Evolutionary conservation across 116 monocot genomes (phyloP).

Genomic region (Cymodocea nodosa): DNA sequence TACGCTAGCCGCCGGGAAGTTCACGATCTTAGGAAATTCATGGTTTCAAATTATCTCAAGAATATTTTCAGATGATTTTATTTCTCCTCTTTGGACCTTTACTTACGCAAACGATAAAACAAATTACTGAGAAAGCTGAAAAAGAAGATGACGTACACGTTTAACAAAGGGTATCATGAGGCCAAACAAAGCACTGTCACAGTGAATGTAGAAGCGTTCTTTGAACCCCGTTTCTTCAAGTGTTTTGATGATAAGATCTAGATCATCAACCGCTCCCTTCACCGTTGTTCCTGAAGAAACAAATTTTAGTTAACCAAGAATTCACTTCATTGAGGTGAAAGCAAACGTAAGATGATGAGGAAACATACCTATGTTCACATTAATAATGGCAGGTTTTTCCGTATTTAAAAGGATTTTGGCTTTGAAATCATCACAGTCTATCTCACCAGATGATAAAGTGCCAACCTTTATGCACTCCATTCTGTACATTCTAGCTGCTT

Average conservation of each 20-base stretch:
- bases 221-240: conserved; percentile 71
- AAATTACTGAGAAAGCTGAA: too few species aligned
- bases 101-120: too few species aligned
- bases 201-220: conserved; percentile 84
- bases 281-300: conserved; percentile 80
- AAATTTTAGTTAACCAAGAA: not conserved
- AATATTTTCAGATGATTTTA: too few species aligned
- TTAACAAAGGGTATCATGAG: conserved; percentile 98
- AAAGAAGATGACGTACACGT: conserved; percentile 29
- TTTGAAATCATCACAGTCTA: conserved; percentile 67
- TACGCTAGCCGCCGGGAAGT: too few species aligned
- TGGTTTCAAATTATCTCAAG: too few species aligned
- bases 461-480: conserved; percentile 76
- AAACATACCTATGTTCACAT: conserved; percentile 79
- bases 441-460: conserved; percentile 74
- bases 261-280: conserved; percentile 95
- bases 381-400: conserved; percentile 79
- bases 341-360: not conserved
- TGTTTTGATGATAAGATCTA: conserved; percentile 84
- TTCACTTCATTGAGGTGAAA: not conserved
- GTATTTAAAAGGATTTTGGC: conserved; percentile 46
- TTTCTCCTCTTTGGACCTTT: too few species aligned
- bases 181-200: conserved; percentile 91
- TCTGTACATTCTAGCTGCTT: conserved; percentile 94
- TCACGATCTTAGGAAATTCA: too few species aligned